A percentile compares a stretch with the other conserved stretches of the same genome.
Conservation (phyloP, 2,329 filamentous ascomycete genomes). For the Scopulariopsis brevicaulis region DNA sequence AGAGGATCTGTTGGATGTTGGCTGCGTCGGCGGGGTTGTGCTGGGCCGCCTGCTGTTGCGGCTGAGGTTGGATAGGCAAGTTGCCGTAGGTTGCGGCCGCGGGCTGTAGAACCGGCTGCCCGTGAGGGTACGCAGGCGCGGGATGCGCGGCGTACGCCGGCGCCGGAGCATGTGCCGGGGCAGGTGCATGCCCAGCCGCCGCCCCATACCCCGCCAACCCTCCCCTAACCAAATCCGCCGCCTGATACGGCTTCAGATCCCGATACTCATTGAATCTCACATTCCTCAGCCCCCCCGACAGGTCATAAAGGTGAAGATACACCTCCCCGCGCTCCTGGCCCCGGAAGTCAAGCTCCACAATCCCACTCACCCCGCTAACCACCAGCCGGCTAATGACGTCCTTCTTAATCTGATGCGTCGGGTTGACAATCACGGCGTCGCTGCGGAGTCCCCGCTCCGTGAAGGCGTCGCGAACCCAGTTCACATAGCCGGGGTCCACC, state of each 20-base stretch:
- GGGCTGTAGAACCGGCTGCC: constrained; percentile 61
- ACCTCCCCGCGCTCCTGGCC: neutral
- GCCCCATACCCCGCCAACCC: neutral
- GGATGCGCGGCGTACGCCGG: neutral
- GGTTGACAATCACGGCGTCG: constrained; percentile 72
- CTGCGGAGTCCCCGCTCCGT: constrained; percentile 58
- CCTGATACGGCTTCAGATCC: neutral
- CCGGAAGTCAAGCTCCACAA: constrained; percentile 2
- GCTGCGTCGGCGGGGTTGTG: neutral
- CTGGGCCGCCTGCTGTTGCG: constrained; percentile 13
- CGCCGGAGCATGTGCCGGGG: neutral
- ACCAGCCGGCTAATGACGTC: constrained; percentile 3
- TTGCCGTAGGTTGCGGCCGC: constrained; percentile 24
- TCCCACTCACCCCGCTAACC: neutral
- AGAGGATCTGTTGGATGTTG: constrained; percentile 3
- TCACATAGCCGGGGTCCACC: constrained; percentile 67
- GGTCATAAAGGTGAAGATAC: constrained; percentile 4
- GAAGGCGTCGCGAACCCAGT: constrained; percentile 72
- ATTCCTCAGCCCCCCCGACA: constrained; percentile 1
- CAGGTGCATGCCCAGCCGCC: neutral
- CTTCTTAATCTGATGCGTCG: constrained; percentile 51
- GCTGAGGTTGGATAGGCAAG: constrained; percentile 7
- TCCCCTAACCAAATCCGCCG: constrained; percentile 1
- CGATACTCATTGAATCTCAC: constrained; percentile 4
- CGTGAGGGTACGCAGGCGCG: neutral